These are phyloP conservation scores for Hypomyces perniciosus DNA, from an alignment of 2,329 filamentous ascomycete species.

Conservation along the genomic window DNA sequence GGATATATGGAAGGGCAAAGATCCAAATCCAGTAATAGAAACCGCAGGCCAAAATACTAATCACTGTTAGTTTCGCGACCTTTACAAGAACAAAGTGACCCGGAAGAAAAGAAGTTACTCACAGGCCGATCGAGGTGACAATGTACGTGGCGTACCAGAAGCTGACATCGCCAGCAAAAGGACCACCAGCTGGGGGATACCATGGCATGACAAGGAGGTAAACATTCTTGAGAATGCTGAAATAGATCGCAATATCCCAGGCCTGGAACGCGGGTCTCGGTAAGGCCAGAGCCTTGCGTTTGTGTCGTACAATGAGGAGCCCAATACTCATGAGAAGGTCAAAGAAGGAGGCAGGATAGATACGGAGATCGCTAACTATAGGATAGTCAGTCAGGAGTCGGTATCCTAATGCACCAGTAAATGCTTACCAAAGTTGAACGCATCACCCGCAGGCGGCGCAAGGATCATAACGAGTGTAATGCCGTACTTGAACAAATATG, in stretches of 20 bases:
- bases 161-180: constrained; percentile 57
- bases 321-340: constrained; percentile 50
- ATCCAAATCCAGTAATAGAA: constrained; percentile 57
- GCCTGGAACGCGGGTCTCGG: constrained; percentile 47
- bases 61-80: background rate
- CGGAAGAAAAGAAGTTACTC: constrained; percentile 27
- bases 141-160: constrained; percentile 71
- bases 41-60: constrained; percentile 45
- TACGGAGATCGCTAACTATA: constrained; percentile 51
- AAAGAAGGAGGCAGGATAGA: constrained; percentile 56
- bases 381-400: constrained; percentile 19
- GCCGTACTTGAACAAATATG: constrained; percentile 51
- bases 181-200: constrained; percentile 59
- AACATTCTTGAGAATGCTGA: constrained; percentile 53
- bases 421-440: constrained; percentile 53
- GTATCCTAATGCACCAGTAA: background rate
- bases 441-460: constrained; percentile 55
- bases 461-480: constrained; percentile 56
- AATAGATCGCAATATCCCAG: constrained; percentile 52
- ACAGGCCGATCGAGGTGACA: constrained; percentile 58
- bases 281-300: constrained; percentile 45
- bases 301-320: constrained; percentile 50
- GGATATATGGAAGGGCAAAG: constrained; percentile 44
- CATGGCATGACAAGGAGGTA: constrained; percentile 65
- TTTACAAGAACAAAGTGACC: background rate